A percentile compares a stretch with the other conserved stretches of the same genome.
Conservation (phyloP, 192 early-diverging fungal genomes). For the Podila minutissima region DNA sequence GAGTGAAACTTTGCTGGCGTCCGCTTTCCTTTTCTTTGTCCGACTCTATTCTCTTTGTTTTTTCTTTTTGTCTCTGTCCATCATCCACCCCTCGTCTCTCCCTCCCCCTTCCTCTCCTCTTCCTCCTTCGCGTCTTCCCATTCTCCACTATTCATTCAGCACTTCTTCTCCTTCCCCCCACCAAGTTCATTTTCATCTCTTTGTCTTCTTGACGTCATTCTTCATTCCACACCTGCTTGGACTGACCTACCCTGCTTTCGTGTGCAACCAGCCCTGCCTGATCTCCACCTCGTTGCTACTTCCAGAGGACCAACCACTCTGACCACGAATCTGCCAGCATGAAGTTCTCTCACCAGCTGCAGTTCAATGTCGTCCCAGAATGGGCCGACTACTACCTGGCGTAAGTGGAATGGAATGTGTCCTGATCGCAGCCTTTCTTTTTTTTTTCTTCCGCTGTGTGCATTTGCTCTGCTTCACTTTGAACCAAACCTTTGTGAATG, state of each 20-base stretch:
- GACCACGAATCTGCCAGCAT: slow-evolving; percentile 51
- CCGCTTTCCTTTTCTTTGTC: background rate
- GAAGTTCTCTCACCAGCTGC: slow-evolving; percentile 94
- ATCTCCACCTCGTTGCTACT: background rate
- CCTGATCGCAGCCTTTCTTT: slow-evolving; percentile 3
- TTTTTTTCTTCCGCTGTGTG: background rate
- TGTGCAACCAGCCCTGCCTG: background rate
- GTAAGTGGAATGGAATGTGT: slow-evolving; percentile 58
- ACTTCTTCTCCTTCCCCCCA: background rate
- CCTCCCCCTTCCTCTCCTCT: background rate
- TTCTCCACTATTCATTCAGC: background rate
- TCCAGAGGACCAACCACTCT: too few species aligned
- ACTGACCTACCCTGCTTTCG: background rate
- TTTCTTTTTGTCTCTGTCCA: background rate
- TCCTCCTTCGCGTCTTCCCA: background rate
- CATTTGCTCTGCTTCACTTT: slow-evolving; percentile 4
- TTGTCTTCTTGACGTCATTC: too few species aligned
- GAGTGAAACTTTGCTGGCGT: background rate
- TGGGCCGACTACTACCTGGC: slow-evolving; percentile 84
- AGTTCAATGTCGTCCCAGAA: slow-evolving; percentile 91
- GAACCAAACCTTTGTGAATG: background rate
- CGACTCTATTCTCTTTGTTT: background rate
- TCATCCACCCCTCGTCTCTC: background rate
- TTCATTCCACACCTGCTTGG: too few species aligned
- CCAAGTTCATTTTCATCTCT: background rate